A percentile compares a stretch with the other conserved stretches of the same genome.
These are phyloP conservation scores for Lepidium campestre DNA, from an alignment of 441 rosid genomes.

Conservation along the genomic window DNA sequence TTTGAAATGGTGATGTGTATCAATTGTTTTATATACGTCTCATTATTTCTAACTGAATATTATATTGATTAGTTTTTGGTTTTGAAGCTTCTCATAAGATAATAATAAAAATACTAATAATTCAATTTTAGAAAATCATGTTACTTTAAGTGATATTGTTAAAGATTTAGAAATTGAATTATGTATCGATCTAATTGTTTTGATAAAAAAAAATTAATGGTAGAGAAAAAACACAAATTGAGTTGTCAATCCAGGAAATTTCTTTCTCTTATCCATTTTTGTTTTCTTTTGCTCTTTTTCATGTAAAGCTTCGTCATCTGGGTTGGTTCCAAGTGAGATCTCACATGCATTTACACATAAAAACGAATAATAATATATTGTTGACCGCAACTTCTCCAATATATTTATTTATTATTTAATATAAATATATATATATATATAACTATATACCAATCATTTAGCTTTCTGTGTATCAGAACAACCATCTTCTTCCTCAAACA, in stretches of 20 bases:
- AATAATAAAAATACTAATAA: too few species aligned
- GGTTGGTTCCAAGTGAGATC: slow-evolving; percentile 10
- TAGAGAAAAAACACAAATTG: neutral
- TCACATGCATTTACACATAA: neutral
- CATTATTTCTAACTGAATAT: too few species aligned
- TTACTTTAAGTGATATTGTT: too few species aligned
- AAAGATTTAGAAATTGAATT: too few species aligned
- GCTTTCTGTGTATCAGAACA: neutral
- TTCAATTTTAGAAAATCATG: too few species aligned
- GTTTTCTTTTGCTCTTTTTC: neutral
- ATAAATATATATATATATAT: neutral
- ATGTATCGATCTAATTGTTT: too few species aligned
- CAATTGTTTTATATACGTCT: too few species aligned
- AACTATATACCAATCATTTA: neutral
- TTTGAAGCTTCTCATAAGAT: too few species aligned
- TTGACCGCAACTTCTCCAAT: neutral
- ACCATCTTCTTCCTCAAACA: neutral
- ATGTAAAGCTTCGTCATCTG: neutral
- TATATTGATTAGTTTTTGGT: too few species aligned
- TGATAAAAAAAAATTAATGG: neutral
- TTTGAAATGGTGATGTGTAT: too few species aligned
- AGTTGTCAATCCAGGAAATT: neutral
- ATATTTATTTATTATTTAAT: neutral
- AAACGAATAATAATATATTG: neutral
- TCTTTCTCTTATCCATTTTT: neutral